Evolutionary conservation across 805 yeast genomes (phyloP).

Genomic region (Metschnikowia kunwiensis): DNA sequence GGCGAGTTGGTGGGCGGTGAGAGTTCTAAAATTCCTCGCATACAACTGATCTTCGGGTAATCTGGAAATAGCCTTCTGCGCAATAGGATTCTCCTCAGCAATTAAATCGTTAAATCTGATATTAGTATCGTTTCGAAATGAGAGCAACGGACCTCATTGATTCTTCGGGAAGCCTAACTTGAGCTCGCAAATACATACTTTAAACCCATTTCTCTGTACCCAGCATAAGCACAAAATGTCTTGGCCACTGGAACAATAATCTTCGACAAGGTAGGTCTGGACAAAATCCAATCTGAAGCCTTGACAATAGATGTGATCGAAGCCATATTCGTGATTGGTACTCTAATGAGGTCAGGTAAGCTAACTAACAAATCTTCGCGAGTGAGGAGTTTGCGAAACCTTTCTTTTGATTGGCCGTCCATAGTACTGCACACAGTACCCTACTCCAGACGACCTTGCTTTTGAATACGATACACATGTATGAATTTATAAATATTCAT

Average conservation of each 20-base stretch:
- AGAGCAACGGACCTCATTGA: neutral
- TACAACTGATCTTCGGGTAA: conserved; percentile 80
- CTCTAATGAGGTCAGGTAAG: neutral
- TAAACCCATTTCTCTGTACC: conserved; percentile 94
- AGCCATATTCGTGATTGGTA: conserved; percentile 37
- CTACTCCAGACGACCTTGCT: too few relatives aligned
- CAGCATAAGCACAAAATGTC: conserved; percentile 68
- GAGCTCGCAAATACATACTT: conserved; percentile 37
- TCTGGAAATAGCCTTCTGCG: conserved; percentile 86
- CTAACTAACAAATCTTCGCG: conserved; percentile 3
- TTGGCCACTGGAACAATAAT: conserved; percentile 78
- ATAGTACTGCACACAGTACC: neutral
- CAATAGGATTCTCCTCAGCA: conserved; percentile 79
- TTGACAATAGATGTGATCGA: conserved; percentile 68
- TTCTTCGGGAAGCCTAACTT: neutral
- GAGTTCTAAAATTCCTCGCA: conserved; percentile 87
- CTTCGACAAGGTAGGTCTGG: conserved; percentile 73
- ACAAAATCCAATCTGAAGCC: conserved; percentile 73
- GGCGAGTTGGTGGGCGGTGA: conserved; percentile 88
- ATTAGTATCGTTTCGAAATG: conserved; percentile 18
- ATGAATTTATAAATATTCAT: too few relatives aligned
- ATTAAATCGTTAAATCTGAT: conserved; percentile 77
- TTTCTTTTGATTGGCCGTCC: conserved; percentile 13
- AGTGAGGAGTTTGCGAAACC: conserved; percentile 13
- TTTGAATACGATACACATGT: too few relatives aligned